Base-by-base conservation (phyloP, 805 yeast species). In the Suhomyces kilbournensis region DNA sequence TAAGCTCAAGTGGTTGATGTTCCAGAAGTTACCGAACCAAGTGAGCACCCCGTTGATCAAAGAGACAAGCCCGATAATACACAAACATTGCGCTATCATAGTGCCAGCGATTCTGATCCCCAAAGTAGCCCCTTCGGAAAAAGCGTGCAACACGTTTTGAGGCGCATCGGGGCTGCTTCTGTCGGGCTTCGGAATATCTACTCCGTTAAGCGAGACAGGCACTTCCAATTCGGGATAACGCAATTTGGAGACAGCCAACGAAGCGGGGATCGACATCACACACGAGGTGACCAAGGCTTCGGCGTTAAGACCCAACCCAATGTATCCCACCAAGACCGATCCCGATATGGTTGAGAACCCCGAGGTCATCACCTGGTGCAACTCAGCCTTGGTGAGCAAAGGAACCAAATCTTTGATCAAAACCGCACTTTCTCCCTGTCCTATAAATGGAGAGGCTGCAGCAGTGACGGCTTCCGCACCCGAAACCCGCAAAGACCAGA, bases 401-500 rank as follows among this genome's bases (percentile, higher is more conserved):
- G 85, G 85, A 59, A 83, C 63, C 56, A 82, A 80, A 49, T 82
- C 83, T 62, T 82, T 82, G 61, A 83, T 75, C 60, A 83, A 76
- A 55, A 83, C 78, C 5, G 86, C 86, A 50, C 82, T 75, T 68
- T 83, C 88, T 60, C 88, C 88, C 57, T 80, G 82, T 44, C 88
- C 88, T 56, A 83, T 74, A 65, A 83, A 83, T 5, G 88, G 88
- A 25, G 86, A 78, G 0, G 86, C 86, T 45, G 86, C 85, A 4
- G 86, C 85, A 26, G 82, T 83, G 46, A 82, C 79, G 23, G 86
- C 81, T 63, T 83, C 88, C 49, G 86, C 85, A 59, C 88, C 88
- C 26, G 83, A 76, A 22, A 81, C 78, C 53, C 75, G 69, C 73
- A 82, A 75, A 35, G 81, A 64, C 85, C 85, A 83, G 71, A 77